phyloP scores from a whole-genome alignment of 331 rosid species.

The Saraca asoca region DNA sequence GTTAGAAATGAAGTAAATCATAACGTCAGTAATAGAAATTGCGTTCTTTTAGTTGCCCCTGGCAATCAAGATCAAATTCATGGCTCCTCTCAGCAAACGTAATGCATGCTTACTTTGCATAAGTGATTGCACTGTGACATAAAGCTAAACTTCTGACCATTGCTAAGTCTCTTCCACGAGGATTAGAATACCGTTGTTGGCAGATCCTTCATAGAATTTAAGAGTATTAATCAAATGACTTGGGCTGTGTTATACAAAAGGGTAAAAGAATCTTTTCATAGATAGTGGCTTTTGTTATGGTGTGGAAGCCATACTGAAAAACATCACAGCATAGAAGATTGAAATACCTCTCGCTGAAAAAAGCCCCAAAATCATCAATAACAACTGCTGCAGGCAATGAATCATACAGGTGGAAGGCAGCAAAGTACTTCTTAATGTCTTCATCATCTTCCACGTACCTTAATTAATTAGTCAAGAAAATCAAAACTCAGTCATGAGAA shows the following conservation, averaged over 20 bases:
- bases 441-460: constrained; percentile 81
- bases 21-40: neutral
- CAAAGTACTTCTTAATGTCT: constrained; percentile 76
- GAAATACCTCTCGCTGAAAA: constrained; percentile 67
- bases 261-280: no score
- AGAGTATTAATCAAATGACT: neutral
- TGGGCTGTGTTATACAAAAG: neutral
- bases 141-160: constrained; percentile 85
- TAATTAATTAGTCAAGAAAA: constrained; percentile 21
- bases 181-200: constrained; percentile 65
- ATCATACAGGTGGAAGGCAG: constrained; percentile 76
- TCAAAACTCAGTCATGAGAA: neutral
- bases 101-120: constrained; percentile 63
- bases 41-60: neutral
- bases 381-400: constrained; percentile 68
- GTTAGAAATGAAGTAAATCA: constrained; percentile 18
- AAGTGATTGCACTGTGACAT: constrained; percentile 69
- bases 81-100: neutral
- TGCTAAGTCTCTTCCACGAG: constrained; percentile 81
- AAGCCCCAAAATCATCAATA: constrained; percentile 79
- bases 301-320: no score
- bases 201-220: constrained; percentile 54
- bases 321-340: neutral
- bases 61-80: neutral
- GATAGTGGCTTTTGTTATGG: no score